These are phyloP conservation scores for Borovskyia barvae DNA, from an alignment of 208 protist genomes.

Conservation along the genomic window DNA sequence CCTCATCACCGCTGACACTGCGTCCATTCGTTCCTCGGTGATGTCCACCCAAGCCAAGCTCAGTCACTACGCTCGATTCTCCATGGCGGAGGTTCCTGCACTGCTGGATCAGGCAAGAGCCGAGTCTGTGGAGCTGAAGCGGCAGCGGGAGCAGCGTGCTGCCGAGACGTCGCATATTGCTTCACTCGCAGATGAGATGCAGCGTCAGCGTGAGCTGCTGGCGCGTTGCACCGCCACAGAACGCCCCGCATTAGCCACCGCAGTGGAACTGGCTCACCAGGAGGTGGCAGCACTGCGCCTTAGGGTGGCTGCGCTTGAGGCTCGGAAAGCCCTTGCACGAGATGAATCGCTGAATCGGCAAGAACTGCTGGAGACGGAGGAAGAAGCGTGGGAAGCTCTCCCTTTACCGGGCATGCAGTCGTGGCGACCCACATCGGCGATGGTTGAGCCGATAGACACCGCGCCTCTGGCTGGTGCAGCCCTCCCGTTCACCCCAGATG, in stretches of 20 bases:
- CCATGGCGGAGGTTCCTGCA: conserved; percentile 29
- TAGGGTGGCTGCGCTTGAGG: conserved; percentile 9
- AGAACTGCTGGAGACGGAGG: not conserved
- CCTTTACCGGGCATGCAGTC: no score
- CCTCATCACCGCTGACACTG: not conserved
- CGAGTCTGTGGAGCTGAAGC: conserved; percentile 12
- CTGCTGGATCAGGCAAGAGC: conserved; percentile 34
- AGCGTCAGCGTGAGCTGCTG: not conserved
- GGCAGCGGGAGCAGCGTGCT: conserved; percentile 5
- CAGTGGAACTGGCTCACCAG: not conserved
- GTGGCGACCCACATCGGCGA: no score
- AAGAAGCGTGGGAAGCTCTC: not conserved
- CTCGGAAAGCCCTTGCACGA: not conserved
- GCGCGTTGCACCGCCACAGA: not conserved
- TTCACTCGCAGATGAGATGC: conserved; percentile 1
- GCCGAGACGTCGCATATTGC: conserved; percentile 6
- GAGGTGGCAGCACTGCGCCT: conserved; percentile 6
- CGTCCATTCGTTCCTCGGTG: not conserved
- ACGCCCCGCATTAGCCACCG: not conserved
- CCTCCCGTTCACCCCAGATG: no score
- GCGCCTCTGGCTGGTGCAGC: no score
- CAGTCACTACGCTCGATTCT: conserved; percentile 60
- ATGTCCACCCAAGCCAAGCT: conserved; percentile 27
- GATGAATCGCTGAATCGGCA: not conserved
- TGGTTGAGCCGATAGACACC: no score